Base-by-base conservation (phyloP, 73 alveolate genomes). In the Symbiodinium pilosum region DNA sequence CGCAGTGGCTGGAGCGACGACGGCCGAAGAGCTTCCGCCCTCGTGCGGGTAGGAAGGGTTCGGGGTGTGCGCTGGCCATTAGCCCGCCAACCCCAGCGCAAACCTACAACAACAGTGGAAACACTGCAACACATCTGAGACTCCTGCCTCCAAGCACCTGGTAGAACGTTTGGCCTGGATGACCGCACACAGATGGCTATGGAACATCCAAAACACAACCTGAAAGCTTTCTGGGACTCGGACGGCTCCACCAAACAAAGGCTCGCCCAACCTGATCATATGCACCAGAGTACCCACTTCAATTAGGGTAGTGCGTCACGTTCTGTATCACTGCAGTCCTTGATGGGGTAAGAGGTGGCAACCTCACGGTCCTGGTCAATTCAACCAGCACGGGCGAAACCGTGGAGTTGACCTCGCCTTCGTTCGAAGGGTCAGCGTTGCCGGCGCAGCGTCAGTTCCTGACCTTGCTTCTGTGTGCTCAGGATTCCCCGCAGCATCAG, bases 191-290 rank as follows among this genome's bases (percentile, higher is more conserved):
- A 11, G 16, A 24, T 28, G 5, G 26, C 44, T 36, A 28, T 34
- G 43, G 34, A 36, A 8, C 30, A 3, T 9, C 86, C 47, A 0
- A 32, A 32, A 0, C 43, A 26, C 36, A 28, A 36, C 84, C 26
- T 26, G 39, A 18, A 14, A 12, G 71, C 16, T 54, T 30, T 54
- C 73, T 54, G 32, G 38, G 34, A 1, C 92, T 32, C 44, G 47
- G 51, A 30, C 95, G 95, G 87, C 95, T 89, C 95, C 95, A 89
- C 95, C 95, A 89, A 59, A 77, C 86, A 51, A 64, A 89, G 16
- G 38, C 95, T 39, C 95, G 86, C 43, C 95, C 95, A 26, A 51
- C 87, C 84, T 87, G 83, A 51, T 18, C 24, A 16, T 24, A n/a
- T 30, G 34, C 73, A 54, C 73, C 73, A 26, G 4, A 3, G 73